These are phyloP conservation scores for Serendipita sp. DNA, from an alignment of 768 basidiomycete genomes.

Conservation along the genomic window DNA sequence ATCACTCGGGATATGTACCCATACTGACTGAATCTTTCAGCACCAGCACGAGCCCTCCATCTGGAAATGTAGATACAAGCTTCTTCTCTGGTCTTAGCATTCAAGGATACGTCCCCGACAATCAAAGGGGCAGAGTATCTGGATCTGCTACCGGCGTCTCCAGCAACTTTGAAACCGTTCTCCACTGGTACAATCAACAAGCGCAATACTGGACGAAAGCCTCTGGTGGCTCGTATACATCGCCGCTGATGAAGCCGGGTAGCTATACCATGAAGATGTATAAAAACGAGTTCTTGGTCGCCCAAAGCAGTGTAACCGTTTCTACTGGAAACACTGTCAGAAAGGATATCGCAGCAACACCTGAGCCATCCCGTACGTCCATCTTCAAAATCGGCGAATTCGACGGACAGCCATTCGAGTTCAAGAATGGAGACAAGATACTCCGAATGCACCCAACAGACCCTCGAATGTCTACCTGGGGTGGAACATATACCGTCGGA, in stretches of 20 bases:
- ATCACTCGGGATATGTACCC: too few species aligned
- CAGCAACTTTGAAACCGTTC: constrained; percentile 16
- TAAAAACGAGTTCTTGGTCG: constrained; percentile 30
- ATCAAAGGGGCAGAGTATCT: constrained; percentile 28
- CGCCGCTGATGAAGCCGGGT: constrained; percentile 32
- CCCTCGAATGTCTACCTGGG: constrained; percentile 30
- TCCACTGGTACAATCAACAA: constrained; percentile 21
- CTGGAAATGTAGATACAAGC: constrained; percentile 23
- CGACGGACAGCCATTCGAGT: constrained; percentile 30
- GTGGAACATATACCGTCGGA: constrained; percentile 30
- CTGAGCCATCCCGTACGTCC: constrained; percentile 19
- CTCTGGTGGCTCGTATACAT: constrained; percentile 23
- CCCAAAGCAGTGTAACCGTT: constrained; percentile 27
- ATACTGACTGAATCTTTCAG: background rate
- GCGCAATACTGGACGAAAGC: constrained; percentile 31
- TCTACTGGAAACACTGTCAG: constrained; percentile 24
- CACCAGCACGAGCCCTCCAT: constrained; percentile 19
- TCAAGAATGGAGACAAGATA: constrained; percentile 36
- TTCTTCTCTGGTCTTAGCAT: constrained; percentile 29
- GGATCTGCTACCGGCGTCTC: constrained; percentile 30
- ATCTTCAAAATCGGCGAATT: constrained; percentile 30
- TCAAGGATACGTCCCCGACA: constrained; percentile 29
- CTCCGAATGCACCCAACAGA: constrained; percentile 34
- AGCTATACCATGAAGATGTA: constrained; percentile 30
- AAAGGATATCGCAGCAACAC: constrained; percentile 19